Evolutionary conservation across 208 protist genomes (phyloP).

Genomic region (Tritrichomonas foetus): DNA sequence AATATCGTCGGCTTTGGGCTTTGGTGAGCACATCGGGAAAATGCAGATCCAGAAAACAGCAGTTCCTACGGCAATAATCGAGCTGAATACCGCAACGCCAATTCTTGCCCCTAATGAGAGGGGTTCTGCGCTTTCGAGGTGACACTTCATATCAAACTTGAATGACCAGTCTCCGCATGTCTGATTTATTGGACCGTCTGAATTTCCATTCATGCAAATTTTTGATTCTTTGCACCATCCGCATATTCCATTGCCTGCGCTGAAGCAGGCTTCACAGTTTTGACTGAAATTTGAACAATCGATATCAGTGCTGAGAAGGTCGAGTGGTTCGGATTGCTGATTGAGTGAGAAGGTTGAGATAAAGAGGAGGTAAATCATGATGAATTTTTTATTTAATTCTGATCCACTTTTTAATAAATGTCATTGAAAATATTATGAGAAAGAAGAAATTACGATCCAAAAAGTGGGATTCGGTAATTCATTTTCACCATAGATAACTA

Average conservation of each 20-base stretch:
- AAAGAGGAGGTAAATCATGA: no score
- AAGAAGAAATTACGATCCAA: no score
- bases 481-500: no score
- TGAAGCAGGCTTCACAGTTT: neutral
- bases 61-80: neutral
- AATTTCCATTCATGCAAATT: neutral
- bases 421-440: no score
- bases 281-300: no score
- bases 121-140: neutral
- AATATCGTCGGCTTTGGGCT: no score
- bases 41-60: conserved; percentile 34
- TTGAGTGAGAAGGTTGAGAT: no score
- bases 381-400: no score
- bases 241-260: neutral
- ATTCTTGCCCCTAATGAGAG: neutral
- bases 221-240: neutral
- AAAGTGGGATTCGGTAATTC: no score
- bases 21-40: neutral
- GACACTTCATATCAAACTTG: conserved; percentile 20
- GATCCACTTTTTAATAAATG: no score
- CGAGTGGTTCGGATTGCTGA: no score
- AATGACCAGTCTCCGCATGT: neutral
- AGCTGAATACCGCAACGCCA: neutral
- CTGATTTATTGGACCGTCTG: neutral
- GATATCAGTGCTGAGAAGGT: no score